Percentiles rank a stretch among this genome's conserved stretches.
phyloP scores from a whole-genome alignment of 495 filamentous ascomycete species.

The Neurospora cerealis region DNA sequence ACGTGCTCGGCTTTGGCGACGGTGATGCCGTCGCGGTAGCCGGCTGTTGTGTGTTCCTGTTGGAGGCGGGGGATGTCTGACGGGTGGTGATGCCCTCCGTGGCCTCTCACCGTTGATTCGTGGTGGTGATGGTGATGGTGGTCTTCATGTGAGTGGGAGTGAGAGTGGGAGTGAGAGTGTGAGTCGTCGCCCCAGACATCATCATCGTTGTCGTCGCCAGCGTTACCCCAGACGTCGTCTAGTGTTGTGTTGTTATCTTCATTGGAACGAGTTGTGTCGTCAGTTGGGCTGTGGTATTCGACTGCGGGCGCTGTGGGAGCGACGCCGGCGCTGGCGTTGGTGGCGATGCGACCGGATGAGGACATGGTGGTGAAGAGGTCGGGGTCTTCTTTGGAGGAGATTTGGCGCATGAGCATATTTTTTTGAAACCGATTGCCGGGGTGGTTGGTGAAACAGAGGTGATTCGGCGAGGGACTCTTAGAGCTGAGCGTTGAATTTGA shows the following conservation, averaged over 20 bases:
- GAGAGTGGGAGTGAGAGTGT: neutral
- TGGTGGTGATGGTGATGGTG: neutral
- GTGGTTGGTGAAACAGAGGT: too few relatives aligned
- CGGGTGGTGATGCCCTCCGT: conserved; percentile 24
- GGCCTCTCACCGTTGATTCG: neutral
- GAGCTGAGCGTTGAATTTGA: neutral
- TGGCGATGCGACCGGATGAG: conserved; percentile 1
- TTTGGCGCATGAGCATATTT: conserved; percentile 16
- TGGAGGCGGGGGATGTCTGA: conserved; percentile 70
- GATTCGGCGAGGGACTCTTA: neutral
- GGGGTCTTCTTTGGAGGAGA: conserved; percentile 5
- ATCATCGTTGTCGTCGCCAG: neutral
- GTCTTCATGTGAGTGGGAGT: neutral
- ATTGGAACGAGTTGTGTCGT: neutral
- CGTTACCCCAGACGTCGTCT: conserved; percentile 22
- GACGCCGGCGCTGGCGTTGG: neutral
- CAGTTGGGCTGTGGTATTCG: neutral
- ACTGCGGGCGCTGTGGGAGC: neutral
- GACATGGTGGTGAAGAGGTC: conserved; percentile 16
- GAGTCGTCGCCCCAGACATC: neutral
- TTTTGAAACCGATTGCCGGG: neutral
- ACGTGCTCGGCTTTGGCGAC: conserved; percentile 57
- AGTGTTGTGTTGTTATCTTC: conserved; percentile 2
- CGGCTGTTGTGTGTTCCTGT: conserved; percentile 67
- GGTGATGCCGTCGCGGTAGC: conserved; percentile 82